Evolutionary conservation across 2,329 filamentous ascomycete species (phyloP).

Genomic region (Tolypocladium pustulatum): DNA sequence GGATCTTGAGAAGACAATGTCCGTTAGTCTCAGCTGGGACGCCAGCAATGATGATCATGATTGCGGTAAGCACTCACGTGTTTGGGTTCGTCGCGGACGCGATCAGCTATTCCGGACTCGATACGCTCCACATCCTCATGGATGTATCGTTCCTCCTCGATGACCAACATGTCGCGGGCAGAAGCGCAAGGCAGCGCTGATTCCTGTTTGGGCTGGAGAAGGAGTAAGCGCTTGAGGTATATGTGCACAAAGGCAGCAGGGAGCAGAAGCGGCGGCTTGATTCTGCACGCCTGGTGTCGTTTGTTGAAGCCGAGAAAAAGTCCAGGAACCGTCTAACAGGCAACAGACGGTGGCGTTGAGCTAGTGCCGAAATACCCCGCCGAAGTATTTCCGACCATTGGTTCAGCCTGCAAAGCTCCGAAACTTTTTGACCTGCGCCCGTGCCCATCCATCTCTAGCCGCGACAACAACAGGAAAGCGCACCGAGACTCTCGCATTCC

Average conservation of each 20-base stretch:
- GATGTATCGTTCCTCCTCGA: constrained; percentile 88
- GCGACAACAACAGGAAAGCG: not conserved
- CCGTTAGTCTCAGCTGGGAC: constrained; percentile 7
- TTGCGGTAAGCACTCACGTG: constrained; percentile 47
- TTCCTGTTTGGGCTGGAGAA: not conserved
- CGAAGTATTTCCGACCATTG: constrained; percentile 20
- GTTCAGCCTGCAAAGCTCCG: constrained; percentile 10
- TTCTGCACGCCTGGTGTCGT: not conserved
- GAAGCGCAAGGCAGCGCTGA: not conserved
- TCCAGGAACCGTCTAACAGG: not conserved
- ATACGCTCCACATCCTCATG: constrained; percentile 95
- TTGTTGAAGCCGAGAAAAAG: not conserved
- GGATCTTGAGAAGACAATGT: constrained; percentile 47
- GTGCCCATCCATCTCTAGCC: not conserved
- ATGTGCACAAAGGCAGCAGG: not conserved
- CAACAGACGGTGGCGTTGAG: not conserved
- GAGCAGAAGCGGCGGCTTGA: not conserved
- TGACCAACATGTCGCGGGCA: constrained; percentile 54
- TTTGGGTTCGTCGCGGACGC: constrained; percentile 78
- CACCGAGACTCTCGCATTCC: not conserved
- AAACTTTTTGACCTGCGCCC: constrained; percentile 13
- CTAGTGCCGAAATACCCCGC: constrained; percentile 3
- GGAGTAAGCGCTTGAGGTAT: not conserved
- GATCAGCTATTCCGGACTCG: constrained; percentile 87
- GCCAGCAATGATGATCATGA: not conserved